A percentile compares a stretch with the other conserved stretches of the same genome.
These are phyloP conservation scores for Daldinia decipiens DNA, from an alignment of 495 filamentous ascomycete species.

Conservation along the genomic window DNA sequence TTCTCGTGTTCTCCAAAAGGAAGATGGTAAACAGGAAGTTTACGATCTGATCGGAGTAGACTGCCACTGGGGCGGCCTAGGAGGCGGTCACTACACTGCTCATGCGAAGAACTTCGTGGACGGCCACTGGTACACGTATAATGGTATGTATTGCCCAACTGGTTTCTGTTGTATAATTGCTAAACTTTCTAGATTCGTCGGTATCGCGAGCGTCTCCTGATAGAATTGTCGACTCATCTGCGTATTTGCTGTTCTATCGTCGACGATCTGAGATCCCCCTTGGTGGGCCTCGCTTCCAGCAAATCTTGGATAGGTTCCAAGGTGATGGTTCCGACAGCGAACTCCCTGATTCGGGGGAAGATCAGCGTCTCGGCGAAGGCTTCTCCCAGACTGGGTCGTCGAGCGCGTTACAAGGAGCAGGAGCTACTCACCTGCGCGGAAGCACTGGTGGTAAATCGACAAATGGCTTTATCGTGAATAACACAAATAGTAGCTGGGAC, in stretches of 20 bases:
- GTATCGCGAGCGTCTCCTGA: conserved; percentile 59
- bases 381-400: conserved; percentile 86
- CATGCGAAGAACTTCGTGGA: conserved; percentile 91
- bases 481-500: conserved; percentile 4
- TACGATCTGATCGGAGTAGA: conserved; percentile 97
- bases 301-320: conserved; percentile 69
- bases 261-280: conserved; percentile 79
- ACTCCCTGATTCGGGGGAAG: conserved; percentile 77
- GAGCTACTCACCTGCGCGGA: conserved; percentile 74
- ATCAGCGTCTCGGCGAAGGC: conserved; percentile 80
- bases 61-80: conserved; percentile 90
- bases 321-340: conserved; percentile 56
- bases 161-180: conserved; percentile 1
- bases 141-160: conserved; percentile 69
- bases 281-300: conserved; percentile 77
- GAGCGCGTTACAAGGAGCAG: conserved; percentile 81
- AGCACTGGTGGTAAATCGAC: conserved; percentile 64
- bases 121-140: conserved; percentile 90
- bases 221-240: conserved; percentile 67
- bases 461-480: conserved; percentile 7
- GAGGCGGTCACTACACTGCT: conserved; percentile 95
- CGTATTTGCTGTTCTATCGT: conserved; percentile 96
- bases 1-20: conserved; percentile 76
- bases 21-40: conserved; percentile 78
- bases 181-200: conserved; percentile 69